Conservation (phyloP, 1,284 basidiomycete species). For the Heterobasidion occidentale region DNA sequence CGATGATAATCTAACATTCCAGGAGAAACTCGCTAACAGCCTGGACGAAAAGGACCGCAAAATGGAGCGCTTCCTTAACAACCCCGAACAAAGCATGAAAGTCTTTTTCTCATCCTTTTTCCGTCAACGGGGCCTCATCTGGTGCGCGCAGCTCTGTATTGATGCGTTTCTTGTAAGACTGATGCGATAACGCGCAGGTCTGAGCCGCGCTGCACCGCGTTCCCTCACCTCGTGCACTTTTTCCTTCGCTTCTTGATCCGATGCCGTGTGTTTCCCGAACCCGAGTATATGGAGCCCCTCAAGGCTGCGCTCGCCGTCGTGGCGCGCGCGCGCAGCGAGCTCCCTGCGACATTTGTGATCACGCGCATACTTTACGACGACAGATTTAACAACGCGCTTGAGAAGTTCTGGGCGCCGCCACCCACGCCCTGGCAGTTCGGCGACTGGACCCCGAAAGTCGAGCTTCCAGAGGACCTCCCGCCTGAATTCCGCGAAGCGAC, state of each 20-base stretch:
- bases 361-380: slow-evolving; percentile 46
- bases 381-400: slow-evolving; percentile 37
- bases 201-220: slow-evolving; percentile 20
- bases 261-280: slow-evolving; percentile 42
- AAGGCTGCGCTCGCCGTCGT: slow-evolving; percentile 38
- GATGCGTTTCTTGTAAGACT: neutral
- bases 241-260: slow-evolving; percentile 57
- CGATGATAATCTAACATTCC: slow-evolving; percentile 1
- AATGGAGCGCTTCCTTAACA: slow-evolving; percentile 43
- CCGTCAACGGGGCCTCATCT: slow-evolving; percentile 54
- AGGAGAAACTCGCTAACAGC: slow-evolving; percentile 12
- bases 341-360: slow-evolving; percentile 47
- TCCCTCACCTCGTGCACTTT: slow-evolving; percentile 50
- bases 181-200: slow-evolving; percentile 10
- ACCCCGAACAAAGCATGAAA: slow-evolving; percentile 43
- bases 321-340: slow-evolving; percentile 44
- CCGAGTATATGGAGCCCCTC: slow-evolving; percentile 35
- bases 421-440: no score
- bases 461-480: no score
- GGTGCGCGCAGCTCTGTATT: slow-evolving; percentile 27
- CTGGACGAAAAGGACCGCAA: slow-evolving; percentile 32
- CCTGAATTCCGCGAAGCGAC: neutral
- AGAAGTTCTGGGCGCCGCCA: slow-evolving; percentile 26
- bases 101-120: slow-evolving; percentile 63
- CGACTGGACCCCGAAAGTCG: no score